phyloP scores from a whole-genome alignment of 2,329 filamentous ascomycete genomes.

The Colletotrichum aenigma region DNA sequence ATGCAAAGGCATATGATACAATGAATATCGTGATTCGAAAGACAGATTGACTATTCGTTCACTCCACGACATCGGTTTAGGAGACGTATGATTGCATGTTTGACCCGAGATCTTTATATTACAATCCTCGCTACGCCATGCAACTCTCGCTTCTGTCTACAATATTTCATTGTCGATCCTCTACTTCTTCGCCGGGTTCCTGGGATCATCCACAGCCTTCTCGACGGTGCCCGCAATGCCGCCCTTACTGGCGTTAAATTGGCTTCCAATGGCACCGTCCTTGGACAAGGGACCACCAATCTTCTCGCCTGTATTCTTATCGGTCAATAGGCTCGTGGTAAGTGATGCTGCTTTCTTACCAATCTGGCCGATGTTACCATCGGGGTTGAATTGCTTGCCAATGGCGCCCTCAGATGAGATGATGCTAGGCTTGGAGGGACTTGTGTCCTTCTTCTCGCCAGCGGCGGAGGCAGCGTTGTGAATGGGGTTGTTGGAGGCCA shows the following conservation, averaged over 20 bases:
- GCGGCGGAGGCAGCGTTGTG: neutral
- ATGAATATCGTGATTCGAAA: too few relatives aligned
- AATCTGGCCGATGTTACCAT: slow-evolving; percentile 12
- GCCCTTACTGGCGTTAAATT: slow-evolving; percentile 5
- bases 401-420: slow-evolving; percentile 13
- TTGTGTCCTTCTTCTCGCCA: slow-evolving; percentile 10
- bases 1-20: too few relatives aligned
- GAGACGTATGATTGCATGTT: fast-evolving
- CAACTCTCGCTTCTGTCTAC: neutral
- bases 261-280: slow-evolving; percentile 8
- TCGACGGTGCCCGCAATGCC: slow-evolving; percentile 13
- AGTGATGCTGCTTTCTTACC: neutral
- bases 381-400: slow-evolving; percentile 17
- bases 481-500: slow-evolving; percentile 9
- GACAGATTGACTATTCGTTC: too few relatives aligned
- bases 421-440: slow-evolving; percentile 3
- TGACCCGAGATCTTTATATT: neutral
- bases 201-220: neutral
- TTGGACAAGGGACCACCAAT: slow-evolving; percentile 7
- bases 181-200: slow-evolving; percentile 13
- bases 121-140: neutral
- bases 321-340: fast-evolving
- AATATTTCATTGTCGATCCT: fast-evolving
- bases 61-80: fast-evolving
- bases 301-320: neutral